A percentile compares a stretch with the other conserved stretches of the same genome.
phyloP scores from a whole-genome alignment of 345 rosid species.

The Corchorus olitorius region DNA sequence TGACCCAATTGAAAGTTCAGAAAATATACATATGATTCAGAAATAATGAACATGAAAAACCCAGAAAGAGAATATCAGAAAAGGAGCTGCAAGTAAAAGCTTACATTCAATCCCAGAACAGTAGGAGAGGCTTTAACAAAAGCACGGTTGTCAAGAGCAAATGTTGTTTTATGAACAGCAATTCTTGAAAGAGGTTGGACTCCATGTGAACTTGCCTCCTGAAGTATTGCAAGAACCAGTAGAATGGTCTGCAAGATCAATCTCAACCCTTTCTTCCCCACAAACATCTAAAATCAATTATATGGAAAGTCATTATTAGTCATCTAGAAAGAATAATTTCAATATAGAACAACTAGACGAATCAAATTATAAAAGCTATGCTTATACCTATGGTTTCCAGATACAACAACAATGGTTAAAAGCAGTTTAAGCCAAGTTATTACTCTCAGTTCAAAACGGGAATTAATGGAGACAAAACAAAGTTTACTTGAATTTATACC shows the following conservation, averaged over 20 bases:
- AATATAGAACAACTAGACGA: neutral
- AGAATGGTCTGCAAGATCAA: slow-evolving; percentile 29
- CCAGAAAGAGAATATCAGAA: neutral
- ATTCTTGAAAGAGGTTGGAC: slow-evolving; percentile 54
- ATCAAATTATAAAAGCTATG: neutral
- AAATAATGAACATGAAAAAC: neutral
- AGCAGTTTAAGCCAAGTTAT: slow-evolving; percentile 8
- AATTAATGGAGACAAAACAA: too few relatives aligned
- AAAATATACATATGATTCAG: neutral
- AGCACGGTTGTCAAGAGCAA: slow-evolving; percentile 40
- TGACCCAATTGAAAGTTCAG: neutral
- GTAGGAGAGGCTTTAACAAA: slow-evolving; percentile 53
- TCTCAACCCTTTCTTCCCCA: slow-evolving; percentile 27
- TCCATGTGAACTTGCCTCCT: slow-evolving; percentile 46
- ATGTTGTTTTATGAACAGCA: slow-evolving; percentile 43
- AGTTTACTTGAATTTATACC: neutral
- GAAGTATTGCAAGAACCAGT: slow-evolving; percentile 45
- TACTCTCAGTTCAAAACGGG: neutral
- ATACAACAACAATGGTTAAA: neutral
- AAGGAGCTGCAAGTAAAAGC: slow-evolving; percentile 7
- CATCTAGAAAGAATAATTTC: neutral
- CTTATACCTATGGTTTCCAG: neutral
- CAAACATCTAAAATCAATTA: slow-evolving; percentile 26
- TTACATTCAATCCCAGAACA: slow-evolving; percentile 54
- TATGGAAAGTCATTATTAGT: neutral